These are phyloP conservation scores for Annulohypoxylon maeteangense DNA, from an alignment of 495 filamentous ascomycete species.

Conservation along the genomic window DNA sequence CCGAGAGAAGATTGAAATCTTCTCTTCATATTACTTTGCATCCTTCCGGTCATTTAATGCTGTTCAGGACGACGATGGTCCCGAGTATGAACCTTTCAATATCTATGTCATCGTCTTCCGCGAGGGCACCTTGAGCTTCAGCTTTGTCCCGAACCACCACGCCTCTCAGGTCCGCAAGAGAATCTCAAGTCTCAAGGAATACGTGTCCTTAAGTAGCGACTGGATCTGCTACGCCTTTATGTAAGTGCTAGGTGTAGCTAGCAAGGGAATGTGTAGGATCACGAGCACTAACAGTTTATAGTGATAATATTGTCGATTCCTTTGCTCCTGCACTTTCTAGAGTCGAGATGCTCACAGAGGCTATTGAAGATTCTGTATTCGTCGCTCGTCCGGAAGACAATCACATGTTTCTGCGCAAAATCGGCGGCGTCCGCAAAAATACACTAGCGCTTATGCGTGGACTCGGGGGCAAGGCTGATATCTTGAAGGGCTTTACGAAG, in stretches of 20 bases:
- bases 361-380: constrained; percentile 94
- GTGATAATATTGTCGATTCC: constrained; percentile 95
- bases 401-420: constrained; percentile 82
- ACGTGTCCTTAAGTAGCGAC: constrained; percentile 89
- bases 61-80: constrained; percentile 73
- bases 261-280: neutral
- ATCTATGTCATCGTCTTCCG: constrained; percentile 97
- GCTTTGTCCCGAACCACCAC: constrained; percentile 84
- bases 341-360: constrained; percentile 87
- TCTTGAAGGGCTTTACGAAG: constrained; percentile 96
- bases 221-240: constrained; percentile 99
- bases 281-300: constrained; percentile 50
- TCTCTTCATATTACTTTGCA: constrained; percentile 96
- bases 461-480: constrained; percentile 94
- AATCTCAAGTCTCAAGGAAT: constrained; percentile 92
- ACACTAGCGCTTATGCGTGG: constrained; percentile 94
- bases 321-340: constrained; percentile 89
- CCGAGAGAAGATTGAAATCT: constrained; percentile 97
- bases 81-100: constrained; percentile 91
- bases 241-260: constrained; percentile 59
- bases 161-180: constrained; percentile 88
- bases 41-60: constrained; percentile 91
- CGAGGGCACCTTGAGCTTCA: constrained; percentile 93
- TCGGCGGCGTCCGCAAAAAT: constrained; percentile 90
- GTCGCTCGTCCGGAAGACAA: constrained; percentile 90